Evolutionary conservation across 2,329 filamentous ascomycete species (phyloP).

Genomic region (Penicillium janthinellum): DNA sequence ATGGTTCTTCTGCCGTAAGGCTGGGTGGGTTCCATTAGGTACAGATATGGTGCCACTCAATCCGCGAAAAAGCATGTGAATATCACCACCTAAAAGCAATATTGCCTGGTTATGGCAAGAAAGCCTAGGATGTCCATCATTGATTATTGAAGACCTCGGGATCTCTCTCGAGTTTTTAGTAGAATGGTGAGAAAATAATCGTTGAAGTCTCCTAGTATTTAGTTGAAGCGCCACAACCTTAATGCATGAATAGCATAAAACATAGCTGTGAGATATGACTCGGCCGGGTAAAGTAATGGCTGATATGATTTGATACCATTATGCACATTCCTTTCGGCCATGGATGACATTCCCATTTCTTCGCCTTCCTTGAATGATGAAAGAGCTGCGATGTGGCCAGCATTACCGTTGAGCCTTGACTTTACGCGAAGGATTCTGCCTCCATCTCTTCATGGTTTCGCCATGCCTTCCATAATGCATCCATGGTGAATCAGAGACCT

Average conservation of each 20-base stretch:
- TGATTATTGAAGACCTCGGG: neutral
- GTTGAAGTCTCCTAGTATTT: neutral
- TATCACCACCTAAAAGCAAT: neutral
- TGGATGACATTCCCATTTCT: neutral
- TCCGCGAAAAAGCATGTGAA: neutral
- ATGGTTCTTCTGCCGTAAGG: neutral
- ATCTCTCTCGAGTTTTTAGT: neutral
- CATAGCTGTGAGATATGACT: neutral
- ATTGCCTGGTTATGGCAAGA: neutral
- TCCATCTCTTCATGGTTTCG: too few species aligned
- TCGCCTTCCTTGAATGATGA: neutral
- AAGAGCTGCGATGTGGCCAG: too few species aligned
- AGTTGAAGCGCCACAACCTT: neutral
- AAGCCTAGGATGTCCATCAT: neutral
- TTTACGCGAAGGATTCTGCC: too few species aligned
- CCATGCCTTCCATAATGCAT: too few species aligned
- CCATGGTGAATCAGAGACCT: too few species aligned
- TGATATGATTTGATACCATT: neutral
- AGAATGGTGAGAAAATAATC: neutral
- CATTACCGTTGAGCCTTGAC: too few species aligned
- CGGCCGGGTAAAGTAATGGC: neutral
- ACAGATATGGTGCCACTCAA: neutral
- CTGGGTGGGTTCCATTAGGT: neutral
- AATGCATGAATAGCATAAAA: neutral
- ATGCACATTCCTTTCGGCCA: neutral